phyloP scores from a whole-genome alignment of 169 alveolate genomes.

The Plasmodium gallinaceum region DNA sequence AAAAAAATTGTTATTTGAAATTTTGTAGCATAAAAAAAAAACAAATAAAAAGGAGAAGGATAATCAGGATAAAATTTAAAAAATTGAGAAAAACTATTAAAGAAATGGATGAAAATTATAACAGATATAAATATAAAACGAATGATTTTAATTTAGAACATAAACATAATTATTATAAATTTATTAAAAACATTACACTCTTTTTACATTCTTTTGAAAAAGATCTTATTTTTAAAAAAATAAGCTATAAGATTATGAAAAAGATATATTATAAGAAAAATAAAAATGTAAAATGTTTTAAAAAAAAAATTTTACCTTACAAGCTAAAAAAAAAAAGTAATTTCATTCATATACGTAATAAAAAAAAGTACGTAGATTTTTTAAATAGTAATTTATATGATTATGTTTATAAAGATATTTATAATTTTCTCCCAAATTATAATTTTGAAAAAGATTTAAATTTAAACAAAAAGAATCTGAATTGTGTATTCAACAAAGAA shows the following conservation, averaged over 20 bases:
- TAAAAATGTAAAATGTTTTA: too few species aligned
- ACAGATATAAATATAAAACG: background rate
- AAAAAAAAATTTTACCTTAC: too few species aligned
- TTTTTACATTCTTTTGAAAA: too few species aligned
- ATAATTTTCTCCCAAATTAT: slow-evolving; percentile 23
- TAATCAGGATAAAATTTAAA: slow-evolving; percentile 13
- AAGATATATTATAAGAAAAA: too few species aligned
- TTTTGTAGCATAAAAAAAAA: slow-evolving; percentile 28
- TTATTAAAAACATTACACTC: too few species aligned
- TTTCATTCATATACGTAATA: too few species aligned
- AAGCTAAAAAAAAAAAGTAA: too few species aligned
- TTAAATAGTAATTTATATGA: background rate
- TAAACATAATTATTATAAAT: background rate
- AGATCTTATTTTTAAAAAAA: slow-evolving; percentile 7
- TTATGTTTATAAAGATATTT: slow-evolving; percentile 17
- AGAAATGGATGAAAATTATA: slow-evolving; percentile 10
- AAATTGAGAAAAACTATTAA: slow-evolving; percentile 35
- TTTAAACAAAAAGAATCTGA: background rate
- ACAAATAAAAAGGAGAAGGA: slow-evolving; percentile 12
- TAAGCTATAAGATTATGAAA: background rate
- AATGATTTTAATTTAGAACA: background rate
- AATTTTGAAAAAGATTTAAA: slow-evolving; percentile 14
- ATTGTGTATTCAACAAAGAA: slow-evolving; percentile 9
- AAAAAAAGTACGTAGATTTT: background rate
- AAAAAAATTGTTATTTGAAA: slow-evolving; percentile 22